Conservation (phyloP, 495 filamentous ascomycete species). For the Echria macrotheca region DNA sequence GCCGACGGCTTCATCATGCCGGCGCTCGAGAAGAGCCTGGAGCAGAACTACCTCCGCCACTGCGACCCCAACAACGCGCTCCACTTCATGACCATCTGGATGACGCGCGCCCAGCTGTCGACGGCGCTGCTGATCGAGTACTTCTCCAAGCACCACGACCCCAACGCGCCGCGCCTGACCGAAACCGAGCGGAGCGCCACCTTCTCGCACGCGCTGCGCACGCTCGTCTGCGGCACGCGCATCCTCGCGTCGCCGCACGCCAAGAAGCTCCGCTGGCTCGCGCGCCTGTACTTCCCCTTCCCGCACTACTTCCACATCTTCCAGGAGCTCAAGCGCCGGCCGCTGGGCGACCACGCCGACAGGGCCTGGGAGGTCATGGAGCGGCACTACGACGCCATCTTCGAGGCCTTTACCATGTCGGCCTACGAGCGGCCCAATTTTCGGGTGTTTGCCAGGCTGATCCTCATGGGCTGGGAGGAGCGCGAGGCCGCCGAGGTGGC, state of each 20-base stretch:
- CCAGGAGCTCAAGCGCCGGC: constrained; percentile 40
- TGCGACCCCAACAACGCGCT: constrained; percentile 47
- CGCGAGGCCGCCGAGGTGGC: not conserved
- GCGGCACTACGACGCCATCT: constrained; percentile 41
- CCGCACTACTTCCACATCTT: constrained; percentile 47
- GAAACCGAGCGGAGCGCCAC: not conserved
- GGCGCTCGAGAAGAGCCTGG: constrained; percentile 38
- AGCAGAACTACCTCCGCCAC: constrained; percentile 42
- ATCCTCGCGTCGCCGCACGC: constrained; percentile 43
- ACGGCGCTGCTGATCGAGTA: constrained; percentile 44
- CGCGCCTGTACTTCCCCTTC: constrained; percentile 47
- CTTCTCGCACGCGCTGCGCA: not conserved
- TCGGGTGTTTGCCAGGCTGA: not conserved
- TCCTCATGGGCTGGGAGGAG: not conserved
- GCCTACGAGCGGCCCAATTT: not conserved
- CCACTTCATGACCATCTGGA: constrained; percentile 52
- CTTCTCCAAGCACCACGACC: constrained; percentile 28
- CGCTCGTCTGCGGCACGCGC: constrained; percentile 21
- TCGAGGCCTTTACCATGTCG: not conserved
- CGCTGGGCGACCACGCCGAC: constrained; percentile 26
- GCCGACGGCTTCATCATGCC: constrained; percentile 18
- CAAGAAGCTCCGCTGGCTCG: constrained; percentile 42
- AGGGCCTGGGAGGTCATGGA: constrained; percentile 45
- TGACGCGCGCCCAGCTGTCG: constrained; percentile 37
- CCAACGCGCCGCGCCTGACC: constrained; percentile 18